Evolutionary conservation across 1,139 yeast genomes (phyloP), one percentile per base, ranked within the genome.

Genomic region (Hyphopichia pseudoburtonii): DNA sequence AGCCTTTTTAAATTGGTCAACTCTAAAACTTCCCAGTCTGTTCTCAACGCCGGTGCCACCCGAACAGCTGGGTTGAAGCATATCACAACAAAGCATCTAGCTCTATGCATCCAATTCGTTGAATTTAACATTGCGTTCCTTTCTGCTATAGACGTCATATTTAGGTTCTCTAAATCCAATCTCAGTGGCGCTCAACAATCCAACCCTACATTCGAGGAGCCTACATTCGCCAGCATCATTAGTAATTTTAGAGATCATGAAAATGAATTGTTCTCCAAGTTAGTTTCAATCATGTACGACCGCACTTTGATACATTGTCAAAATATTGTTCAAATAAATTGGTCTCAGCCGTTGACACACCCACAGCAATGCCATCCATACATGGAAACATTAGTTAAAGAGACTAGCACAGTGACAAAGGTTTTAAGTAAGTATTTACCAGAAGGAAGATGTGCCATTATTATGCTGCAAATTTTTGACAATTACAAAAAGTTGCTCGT

Each of bases 1-100:
- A 84, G 76, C 35, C 66, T 78, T 36, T 58, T 82, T 39, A 70
- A 76, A 42, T 56, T 74, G 15, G 63, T 78, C 55, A 82, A 83
- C 48, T 62, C 78, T 9, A 76, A 80, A 41, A 65, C 80, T 4
- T 73, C 77, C 4, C 80, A 80, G 47, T 76, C 87, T 3, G 82
- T 86, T 32, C 63, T 86, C 30, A 85, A 83, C 32, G 90, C 92
- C 1, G 88, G 87, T 25, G 94, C 94, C 0, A 83, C 87, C 1
- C 64, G 80, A 43, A 78, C 88, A 0, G 88, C 90, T 0, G 89
- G 88, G 0, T 64, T 86, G 38, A 80, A 78, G 47, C 89, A 84
- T 50, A 85, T 86, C 34, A 82, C 88, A 4, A 84, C 90, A 2
- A 82, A 80, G 47, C 88, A 85, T 54, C 59, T 86, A 40, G 85